Base-by-base conservation (phyloP, 73 alveolate genomes). In the Breviolum minutum region DNA sequence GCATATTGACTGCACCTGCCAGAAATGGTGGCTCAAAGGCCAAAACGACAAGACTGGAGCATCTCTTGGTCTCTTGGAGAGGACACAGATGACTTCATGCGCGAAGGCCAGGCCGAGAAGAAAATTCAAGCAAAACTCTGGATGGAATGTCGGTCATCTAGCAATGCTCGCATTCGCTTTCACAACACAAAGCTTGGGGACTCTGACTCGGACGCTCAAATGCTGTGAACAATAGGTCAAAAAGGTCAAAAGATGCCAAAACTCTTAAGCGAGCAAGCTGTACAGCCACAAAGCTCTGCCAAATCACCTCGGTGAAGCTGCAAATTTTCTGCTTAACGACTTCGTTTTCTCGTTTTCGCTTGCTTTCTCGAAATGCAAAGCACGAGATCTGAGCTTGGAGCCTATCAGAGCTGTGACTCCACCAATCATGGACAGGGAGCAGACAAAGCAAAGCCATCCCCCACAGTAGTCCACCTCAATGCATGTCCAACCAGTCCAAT, bases 391-490 rank as follows among this genome's bases (percentile, higher is more conserved):
- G 76, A 26, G 92, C 92, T 7, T 10, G 62, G 7, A 74, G 68
- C 99, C 99, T 77, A 94, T 94, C 62, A 94, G 73, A 76, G 99
- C 99, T 17, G 99, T 94, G 63, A 94, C 99, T 71, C 74, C 94
- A 22, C 99, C 99, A 63, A 94, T 94, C 99, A 94, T 94, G 69
- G 85, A 54, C 26, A 80, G 86, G 27, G 94, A 94, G 73, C 94
- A 64, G 22, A 83, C 73, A 74, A 94, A 94, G 80, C 99, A 94
- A 48, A 94, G 76, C 99, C 99, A 94, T 29, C 99, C 99, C 22
- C 94, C 99, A 85, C 99, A 94, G 94, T 94, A 94, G 94, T 94
- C 99, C 27, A 92, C 98, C 98, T 92, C 54, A 30, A 11, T 61
- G 77, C 29, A 24, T 76, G 24, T 13, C 81, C 30, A 20, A 19